A percentile compares a stretch with the other conserved stretches of the same genome.
Evolutionary conservation across 2,329 filamentous ascomycete species (phyloP).

Genomic region (Aspergillus transmontanensis): DNA sequence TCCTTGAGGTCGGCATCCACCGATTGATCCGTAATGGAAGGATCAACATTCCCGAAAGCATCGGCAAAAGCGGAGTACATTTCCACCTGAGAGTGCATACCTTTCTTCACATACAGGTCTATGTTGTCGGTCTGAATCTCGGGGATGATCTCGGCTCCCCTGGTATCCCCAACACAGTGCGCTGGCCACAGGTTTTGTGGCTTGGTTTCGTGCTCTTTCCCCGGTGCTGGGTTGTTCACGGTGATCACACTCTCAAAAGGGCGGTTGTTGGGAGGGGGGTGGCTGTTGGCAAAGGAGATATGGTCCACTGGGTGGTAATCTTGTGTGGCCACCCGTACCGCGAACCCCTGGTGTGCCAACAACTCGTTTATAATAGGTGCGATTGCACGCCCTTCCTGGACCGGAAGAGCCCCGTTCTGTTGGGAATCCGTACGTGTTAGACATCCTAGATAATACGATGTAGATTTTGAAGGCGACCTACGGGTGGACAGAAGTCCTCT

Average conservation of each 20-base stretch:
- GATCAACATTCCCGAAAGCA: conserved; percentile 62
- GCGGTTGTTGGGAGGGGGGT: conserved; percentile 61
- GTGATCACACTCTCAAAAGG: conserved; percentile 68
- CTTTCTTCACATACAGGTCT: conserved; percentile 76
- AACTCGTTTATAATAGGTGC: conserved; percentile 73
- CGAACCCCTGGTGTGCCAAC: conserved; percentile 67
- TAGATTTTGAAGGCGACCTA: conserved; percentile 47
- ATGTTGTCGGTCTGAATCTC: conserved; percentile 66
- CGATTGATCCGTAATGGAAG: conserved; percentile 32
- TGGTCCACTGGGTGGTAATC: conserved; percentile 86
- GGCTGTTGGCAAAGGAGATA: conserved; percentile 86
- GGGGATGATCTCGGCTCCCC: conserved; percentile 71
- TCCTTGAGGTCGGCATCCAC: conserved; percentile 62
- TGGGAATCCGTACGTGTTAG: conserved; percentile 1
- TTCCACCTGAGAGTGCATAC: conserved; percentile 71
- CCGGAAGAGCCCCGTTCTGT: conserved; percentile 81
- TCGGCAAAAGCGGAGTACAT: conserved; percentile 95
- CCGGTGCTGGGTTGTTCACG: conserved; percentile 53
- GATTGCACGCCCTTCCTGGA: conserved; percentile 72
- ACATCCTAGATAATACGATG: conserved; percentile 3
- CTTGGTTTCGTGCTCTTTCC: conserved; percentile 64
- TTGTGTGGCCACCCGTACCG: conserved; percentile 78
- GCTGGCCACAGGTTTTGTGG: conserved; percentile 79
- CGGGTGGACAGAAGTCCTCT: conserved; percentile 91
- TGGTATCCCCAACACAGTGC: conserved; percentile 79